Evolutionary conservation across 805 yeast genomes (phyloP).

Genomic region (Ogataea henricii): DNA sequence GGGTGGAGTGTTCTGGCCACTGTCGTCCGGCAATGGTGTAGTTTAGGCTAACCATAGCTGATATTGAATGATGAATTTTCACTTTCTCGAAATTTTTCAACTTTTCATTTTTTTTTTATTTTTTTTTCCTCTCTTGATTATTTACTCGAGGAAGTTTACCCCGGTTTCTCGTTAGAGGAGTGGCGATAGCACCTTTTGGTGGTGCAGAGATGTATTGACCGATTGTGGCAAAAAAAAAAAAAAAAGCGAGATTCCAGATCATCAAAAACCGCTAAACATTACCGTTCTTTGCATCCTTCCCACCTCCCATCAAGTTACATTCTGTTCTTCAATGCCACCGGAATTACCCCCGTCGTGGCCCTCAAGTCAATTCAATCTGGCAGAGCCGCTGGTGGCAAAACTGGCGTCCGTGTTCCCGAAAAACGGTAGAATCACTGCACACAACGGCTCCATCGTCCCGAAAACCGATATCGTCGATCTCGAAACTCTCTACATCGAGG

Average conservation of each 20-base stretch:
- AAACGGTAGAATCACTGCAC: conserved; percentile 11
- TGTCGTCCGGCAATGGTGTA: too few species aligned
- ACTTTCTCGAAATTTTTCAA: too few species aligned
- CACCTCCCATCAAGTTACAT: too few species aligned
- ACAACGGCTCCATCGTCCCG: conserved; percentile 12
- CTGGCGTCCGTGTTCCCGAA: conserved; percentile 14
- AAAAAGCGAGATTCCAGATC: background rate
- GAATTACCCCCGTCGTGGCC: conserved; percentile 19
- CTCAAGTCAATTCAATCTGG: background rate
- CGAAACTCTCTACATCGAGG: conserved; percentile 30
- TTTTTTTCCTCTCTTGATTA: background rate
- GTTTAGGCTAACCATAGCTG: too few species aligned
- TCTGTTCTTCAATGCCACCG: conserved; percentile 8
- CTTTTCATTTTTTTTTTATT: background rate
- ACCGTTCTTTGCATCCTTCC: too few species aligned
- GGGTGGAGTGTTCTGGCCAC: too few species aligned
- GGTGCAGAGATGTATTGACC: background rate
- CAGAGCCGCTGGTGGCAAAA: background rate
- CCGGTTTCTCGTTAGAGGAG: background rate
- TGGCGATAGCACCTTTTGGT: background rate
- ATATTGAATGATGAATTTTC: too few species aligned
- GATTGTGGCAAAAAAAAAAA: background rate
- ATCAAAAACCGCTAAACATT: too few species aligned
- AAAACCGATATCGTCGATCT: conserved; percentile 13
- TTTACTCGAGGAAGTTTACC: too few species aligned